Base-by-base conservation (phyloP, 2,329 filamentous ascomycete genomes). In the Ophiosphaerella korrae region DNA sequence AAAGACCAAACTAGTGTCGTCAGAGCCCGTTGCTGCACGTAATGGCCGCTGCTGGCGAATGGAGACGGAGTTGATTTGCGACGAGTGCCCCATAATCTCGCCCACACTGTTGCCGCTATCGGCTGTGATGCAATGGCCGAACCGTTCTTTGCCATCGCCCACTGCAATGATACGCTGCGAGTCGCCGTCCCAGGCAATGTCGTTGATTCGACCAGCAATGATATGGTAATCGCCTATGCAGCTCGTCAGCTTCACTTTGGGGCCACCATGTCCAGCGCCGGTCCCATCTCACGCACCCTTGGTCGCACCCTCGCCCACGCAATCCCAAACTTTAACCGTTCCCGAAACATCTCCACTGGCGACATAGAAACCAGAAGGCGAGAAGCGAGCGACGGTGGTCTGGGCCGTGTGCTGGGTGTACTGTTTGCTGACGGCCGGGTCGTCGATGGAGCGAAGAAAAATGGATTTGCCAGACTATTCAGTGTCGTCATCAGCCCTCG, bases 101-200 rank as follows among this genome's bases (percentile, higher is more conserved):
- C 94, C 94, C 14, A 97, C 92, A 42, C 88, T 92, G 78, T 99
- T 99, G 58, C 94, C 94, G 69, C 90, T 95, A 76, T 97, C 94
- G 62, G 24, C 70, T 13, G 91, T 97, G 71, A 97, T 92, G 78
- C 91, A 96, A 74, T 93, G 90, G 12, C 93, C 93, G 72, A 91
- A 97, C 49, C 91, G 85, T 77, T 97, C 92, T 70, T 93, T 92
- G 44, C 94, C 94, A 64, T 97, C 90, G 38, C 94, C 94, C 5
- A 99, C 93, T 3, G 93, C 94, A 67, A 97, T 97, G 69, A 99
- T 88, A 42, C 94, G 88, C 78, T 97, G 92, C 54, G 90, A 96
- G 75, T 99, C 94, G 50, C 92, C 93, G 68, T 97, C 94, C 92
- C 94, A 99, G 1, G 92, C 93, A 60, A 99, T 85, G 73, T 99